Evolutionary conservation across 140 eudicot genomes (phyloP), one percentile per base, ranked within the genome.

Genomic region (Anethum foeniculum): DNA sequence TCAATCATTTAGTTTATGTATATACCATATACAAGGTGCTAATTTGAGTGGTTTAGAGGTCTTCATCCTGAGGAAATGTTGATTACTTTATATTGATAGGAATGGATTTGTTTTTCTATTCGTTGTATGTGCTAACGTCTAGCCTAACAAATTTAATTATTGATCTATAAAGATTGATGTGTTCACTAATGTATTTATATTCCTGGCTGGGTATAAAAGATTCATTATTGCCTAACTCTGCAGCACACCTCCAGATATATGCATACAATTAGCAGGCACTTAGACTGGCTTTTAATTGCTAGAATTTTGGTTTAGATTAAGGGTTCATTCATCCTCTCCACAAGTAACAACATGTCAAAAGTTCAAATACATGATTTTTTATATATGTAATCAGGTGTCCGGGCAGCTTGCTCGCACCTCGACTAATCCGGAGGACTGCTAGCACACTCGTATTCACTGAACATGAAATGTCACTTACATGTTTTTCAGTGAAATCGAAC

Each of bases 31-130:
- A 12, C 18, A 62, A 25, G 36, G 71, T 62, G 15, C 34, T 25
- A 62, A 62, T 62, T 25, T 62, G 71, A 62, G 71, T 62, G 71
- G 71, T 62, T 25, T 62, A 62, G 71, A n/a, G 71, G 71, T 62
- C 71, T 10, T 25, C 36, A 25, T 62, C 71, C 13, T 0, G 34
- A 25, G 71, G 5, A 4, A 62, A 62, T 25, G 71, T 25, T 3
- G 0, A 62, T 62, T 62, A 62, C 71, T 62, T 62, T 62, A 62
- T 62, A 2, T 3, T 62, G 71, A 62, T 62, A 62, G 71, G 4
- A 62, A 62, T 25, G 71, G 71, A 8, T 62, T 25, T 62, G 71
- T 62, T 62, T 62, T 60, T 58, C 23, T 62, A 13, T 30, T 62
- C 30, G n/a, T 0, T 19, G 28, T 60, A n/a, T 60, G 32, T 60